phyloP scores from a whole-genome alignment of 2,329 filamentous ascomycete species.

The Chrysosporium queenslandicum region DNA sequence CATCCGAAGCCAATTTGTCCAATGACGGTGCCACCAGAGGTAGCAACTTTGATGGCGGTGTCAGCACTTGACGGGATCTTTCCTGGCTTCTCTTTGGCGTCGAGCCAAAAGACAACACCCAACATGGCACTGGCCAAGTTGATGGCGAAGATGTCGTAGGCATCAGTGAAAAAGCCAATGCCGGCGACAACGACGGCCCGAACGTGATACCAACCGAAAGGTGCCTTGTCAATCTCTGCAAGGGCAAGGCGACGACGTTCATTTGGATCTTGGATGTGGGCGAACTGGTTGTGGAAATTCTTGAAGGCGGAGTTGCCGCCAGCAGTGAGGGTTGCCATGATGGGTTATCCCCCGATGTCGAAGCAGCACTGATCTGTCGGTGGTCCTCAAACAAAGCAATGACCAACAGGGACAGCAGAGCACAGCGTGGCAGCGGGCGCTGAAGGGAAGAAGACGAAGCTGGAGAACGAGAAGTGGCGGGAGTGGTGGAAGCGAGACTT shows the following conservation, averaged over 20 bases:
- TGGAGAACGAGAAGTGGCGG: background rate
- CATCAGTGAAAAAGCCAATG: conserved; percentile 13
- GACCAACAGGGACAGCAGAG: background rate
- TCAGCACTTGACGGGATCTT: conserved; percentile 58
- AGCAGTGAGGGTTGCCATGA: conserved; percentile 34
- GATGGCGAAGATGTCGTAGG: conserved; percentile 70
- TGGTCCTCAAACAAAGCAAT: background rate
- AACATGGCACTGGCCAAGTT: conserved; percentile 65
- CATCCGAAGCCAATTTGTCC: conserved; percentile 73
- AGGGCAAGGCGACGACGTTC: conserved; percentile 68
- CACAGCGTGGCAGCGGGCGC: background rate
- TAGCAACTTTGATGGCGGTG: conserved; percentile 76
- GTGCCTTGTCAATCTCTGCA: conserved; percentile 46
- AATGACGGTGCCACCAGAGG: conserved; percentile 71
- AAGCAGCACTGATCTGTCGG: too few relatives aligned
- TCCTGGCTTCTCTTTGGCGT: conserved; percentile 37
- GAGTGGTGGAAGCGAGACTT: background rate
- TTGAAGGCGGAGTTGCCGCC: conserved; percentile 63
- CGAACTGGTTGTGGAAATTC: conserved; percentile 68
- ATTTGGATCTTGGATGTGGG: conserved; percentile 56
- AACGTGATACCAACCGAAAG: conserved; percentile 20
- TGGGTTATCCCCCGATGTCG: background rate
- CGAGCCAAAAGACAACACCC: conserved; percentile 66
- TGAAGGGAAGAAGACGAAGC: background rate
- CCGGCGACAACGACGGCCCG: conserved; percentile 14